Evolutionary conservation across 257 asterid genomes (phyloP), one percentile per base, ranked within the genome.

Genomic region (Coffea eugenioides): DNA sequence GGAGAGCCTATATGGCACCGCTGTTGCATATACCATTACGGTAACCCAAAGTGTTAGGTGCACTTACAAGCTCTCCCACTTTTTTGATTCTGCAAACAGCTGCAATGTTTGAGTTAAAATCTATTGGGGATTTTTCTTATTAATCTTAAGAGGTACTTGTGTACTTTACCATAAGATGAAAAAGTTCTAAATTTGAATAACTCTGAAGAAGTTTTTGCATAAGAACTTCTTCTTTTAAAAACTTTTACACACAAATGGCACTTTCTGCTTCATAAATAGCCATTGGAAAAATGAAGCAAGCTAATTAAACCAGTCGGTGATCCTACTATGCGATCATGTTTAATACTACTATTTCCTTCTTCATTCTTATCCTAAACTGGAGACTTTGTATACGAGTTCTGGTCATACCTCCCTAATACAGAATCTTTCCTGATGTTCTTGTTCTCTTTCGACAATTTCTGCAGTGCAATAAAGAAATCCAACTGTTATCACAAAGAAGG

Each of bases 401-500:
- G 4, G 1, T 43, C 25, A 69, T 70, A 20, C n/a, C 23, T 43
- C 39, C 12, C 75, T 71, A 5, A 46, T 69, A 23, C 56, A 21
- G 43, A 39, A 10, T 43, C 75, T 20, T 41, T 25, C 23, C 46
- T 71, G 61, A 67, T 39, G 34, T 71, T 39, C 23, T 13, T 51
- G 0, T 64, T 77, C 18, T 77, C 20, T 11, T 71, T 68, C 4
- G 54, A 13, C 49, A 1, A 77, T 77, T 72, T 77, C 21, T 65
- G 84, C 90, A 93, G 97, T 80, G 97, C 96, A 48, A 91, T 93
- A 79, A 83, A 88, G 81, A 86, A 45, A 84, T 90, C 95, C 9
- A 93, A 93, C 66, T 92, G 97, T 81, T 92, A 81, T 90, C 97
- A 90, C 49, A 65, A 25, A 41, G 57, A 86, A 80, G 95, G 97